Evolutionary conservation across 768 basidiomycete species (phyloP), one percentile per base, ranked within the genome.

Genomic region (Amanita polypyramis): DNA sequence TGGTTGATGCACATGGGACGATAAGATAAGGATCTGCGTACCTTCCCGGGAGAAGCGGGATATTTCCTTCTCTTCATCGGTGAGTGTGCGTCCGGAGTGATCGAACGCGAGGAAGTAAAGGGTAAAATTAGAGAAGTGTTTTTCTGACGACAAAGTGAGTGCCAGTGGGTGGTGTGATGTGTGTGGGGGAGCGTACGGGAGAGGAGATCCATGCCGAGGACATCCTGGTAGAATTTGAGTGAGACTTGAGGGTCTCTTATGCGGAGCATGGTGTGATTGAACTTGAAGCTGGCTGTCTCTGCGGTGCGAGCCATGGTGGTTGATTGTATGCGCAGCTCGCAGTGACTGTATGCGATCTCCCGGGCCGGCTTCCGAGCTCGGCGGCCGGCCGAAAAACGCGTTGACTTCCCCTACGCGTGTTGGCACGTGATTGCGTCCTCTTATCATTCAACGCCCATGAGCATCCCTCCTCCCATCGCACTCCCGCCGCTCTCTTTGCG

Each of bases 71-170:
- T 86, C 77, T 47, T 81, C 79, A 0, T 62, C 49, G 2, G 76
- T 71, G 27, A 76, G 57, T 36, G 70, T 68, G 21, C 67, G 68
- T 8, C 70, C 74, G 25, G 72, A 73, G 55, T 78, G 74, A 54
- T 82, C 82, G 67, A 77, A 95, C 2, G 80, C 91, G 44, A 95
- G 77, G 74, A 92, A 93, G 66, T 88, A 92, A 27, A 92, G 74
- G 3, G 82, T 85, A 61, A 86, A 92, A 54, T 77, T 73, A 36
- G 62, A 62, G 59, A 74, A 72, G 29, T 75, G 65, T 50, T 69
- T 67, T 58, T 77, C 84, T 84, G 59, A 11, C 32, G 38, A 50
- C 37, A 37, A 25, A 39, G 36, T n/a, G n/a, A n/a, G n/a, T n/a
- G 53, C 36, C 43, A 50, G 47, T 47, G 48, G 23, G 33, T 29